Evolutionary conservation across 768 basidiomycete genomes (phyloP), one percentile per base, ranked within the genome.

Genomic region (Cubamyces lactineus): DNA sequence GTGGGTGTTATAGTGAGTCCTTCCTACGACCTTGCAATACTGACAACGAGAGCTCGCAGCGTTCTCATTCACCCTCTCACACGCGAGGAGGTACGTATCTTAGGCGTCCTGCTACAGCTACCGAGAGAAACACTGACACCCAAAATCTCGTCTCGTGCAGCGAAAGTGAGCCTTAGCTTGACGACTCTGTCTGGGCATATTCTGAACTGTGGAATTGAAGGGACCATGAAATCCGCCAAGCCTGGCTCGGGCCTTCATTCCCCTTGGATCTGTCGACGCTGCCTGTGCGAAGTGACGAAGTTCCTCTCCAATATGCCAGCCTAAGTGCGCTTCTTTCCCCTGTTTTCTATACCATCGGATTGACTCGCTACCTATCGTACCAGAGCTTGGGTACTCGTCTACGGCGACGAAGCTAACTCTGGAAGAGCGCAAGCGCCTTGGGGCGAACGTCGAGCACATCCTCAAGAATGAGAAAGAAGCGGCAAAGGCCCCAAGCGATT

Each of bases 1-100:
- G 90, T 91, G 64, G 45, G 67, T 39, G 2, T 1, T 5, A 15
- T 30, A 21, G 41, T 42, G 7, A 12, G 26, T 45, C n/a, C 38
- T 24, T 9, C 38, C 23, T 51, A 13, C 17, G 13, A 4, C 26
- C 23, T 17, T 30, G 13, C 7, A n/a, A 15, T 15, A 26, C 26
- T 28, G 2, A 15, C 5, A 17, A 5, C 46, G 7, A 21, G 46
- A 12, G 5, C 42, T 16, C 28, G n/a, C 54, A 92, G 91, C 65
- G 79, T 92, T 42, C 78, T 92, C 1, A 80, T 92, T 0, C 90
- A 92, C 70, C 91, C 91, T 0, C 73, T 92, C 47, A 92, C 91
- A 12, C 79, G 81, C 34, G 87, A 91, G 67, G 73, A 85, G 78
- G 90, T 89, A 63, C 53, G 85, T 75, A 17, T 13, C 43, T 17